These are phyloP conservation scores for Coccomyxa sp. DNA, from an alignment of 139 green algal genomes.

Conservation along the genomic window DNA sequence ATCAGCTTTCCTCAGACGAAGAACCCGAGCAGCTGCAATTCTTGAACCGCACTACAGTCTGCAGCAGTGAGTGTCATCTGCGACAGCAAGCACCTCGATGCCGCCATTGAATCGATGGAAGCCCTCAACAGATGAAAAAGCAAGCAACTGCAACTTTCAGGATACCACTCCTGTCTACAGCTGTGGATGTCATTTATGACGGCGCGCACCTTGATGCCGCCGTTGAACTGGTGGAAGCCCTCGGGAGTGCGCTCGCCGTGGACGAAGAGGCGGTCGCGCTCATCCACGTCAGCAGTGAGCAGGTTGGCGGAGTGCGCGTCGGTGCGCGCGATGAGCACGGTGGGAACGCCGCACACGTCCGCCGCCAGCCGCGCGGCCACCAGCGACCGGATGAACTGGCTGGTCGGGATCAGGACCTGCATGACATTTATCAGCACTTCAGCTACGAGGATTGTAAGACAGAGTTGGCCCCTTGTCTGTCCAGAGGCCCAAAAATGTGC, in stretches of 20 bases:
- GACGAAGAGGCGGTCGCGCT: slow-evolving; percentile 65
- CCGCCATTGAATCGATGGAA: no score
- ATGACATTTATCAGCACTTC: background rate
- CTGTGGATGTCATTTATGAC: background rate
- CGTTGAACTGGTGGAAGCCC: slow-evolving; percentile 73
- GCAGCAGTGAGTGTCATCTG: no score
- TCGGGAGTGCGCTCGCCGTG: slow-evolving; percentile 78
- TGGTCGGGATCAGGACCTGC: slow-evolving; percentile 70
- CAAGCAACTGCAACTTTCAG: no score
- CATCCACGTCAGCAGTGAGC: slow-evolving; percentile 80
- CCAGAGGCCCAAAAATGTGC: no score
- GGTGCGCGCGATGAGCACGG: slow-evolving; percentile 76
- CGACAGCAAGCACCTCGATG: no score
- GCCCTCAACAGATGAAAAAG: no score
- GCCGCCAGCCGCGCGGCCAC: slow-evolving; percentile 72
- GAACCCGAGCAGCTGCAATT: no score
- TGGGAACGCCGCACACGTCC: slow-evolving; percentile 67
- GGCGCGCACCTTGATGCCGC: slow-evolving; percentile 61
- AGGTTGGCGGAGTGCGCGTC: slow-evolving; percentile 72
- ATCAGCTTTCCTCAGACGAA: no score
- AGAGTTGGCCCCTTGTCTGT: no score
- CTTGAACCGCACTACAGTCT: no score
- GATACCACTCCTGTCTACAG: no score
- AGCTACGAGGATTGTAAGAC: background rate
- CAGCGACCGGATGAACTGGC: slow-evolving; percentile 69